These are phyloP conservation scores for Tulasnella sp. DNA, from an alignment of 768 basidiomycete genomes.

Conservation along the genomic window DNA sequence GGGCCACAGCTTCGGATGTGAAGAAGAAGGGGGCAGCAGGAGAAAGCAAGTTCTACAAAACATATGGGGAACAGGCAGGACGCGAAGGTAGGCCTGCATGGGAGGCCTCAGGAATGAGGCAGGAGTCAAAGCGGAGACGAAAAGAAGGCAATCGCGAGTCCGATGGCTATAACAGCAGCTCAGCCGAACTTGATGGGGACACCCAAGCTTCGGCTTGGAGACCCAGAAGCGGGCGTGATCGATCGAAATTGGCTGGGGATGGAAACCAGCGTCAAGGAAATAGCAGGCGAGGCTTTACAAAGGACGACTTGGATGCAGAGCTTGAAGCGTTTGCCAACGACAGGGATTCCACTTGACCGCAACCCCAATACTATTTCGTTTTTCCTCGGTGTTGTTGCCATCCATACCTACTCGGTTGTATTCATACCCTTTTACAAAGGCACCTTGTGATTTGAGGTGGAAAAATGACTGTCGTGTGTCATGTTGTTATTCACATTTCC, in stretches of 20 bases:
- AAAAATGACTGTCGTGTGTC: too few species aligned
- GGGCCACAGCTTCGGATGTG: slow-evolving; percentile 58
- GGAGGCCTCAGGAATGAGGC: slow-evolving; percentile 28
- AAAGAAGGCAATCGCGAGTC: slow-evolving; percentile 18
- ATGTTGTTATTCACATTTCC: not conserved
- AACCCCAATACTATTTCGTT: not conserved
- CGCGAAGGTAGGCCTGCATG: slow-evolving; percentile 37
- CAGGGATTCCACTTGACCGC: not conserved
- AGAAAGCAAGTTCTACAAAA: slow-evolving; percentile 67
- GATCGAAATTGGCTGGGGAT: too few species aligned
- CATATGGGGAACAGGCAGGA: slow-evolving; percentile 53
- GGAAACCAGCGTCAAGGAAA: slow-evolving; percentile 33
- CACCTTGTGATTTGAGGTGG: too few species aligned
- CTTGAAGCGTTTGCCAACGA: slow-evolving; percentile 49
- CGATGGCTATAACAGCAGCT: slow-evolving; percentile 15
- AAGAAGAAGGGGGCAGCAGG: slow-evolving; percentile 64
- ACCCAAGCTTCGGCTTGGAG: too few species aligned
- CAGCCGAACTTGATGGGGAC: slow-evolving; percentile 24
- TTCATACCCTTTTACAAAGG: too few species aligned
- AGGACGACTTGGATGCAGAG: slow-evolving; percentile 72
- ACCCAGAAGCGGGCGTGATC: too few species aligned
- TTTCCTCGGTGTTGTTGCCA: too few species aligned
- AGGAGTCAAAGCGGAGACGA: not conserved
- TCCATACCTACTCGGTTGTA: too few species aligned
- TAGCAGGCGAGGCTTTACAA: slow-evolving; percentile 35